Evolutionary conservation across 1,284 basidiomycete genomes (phyloP).

Genomic region (Cryptococcus sp.): DNA sequence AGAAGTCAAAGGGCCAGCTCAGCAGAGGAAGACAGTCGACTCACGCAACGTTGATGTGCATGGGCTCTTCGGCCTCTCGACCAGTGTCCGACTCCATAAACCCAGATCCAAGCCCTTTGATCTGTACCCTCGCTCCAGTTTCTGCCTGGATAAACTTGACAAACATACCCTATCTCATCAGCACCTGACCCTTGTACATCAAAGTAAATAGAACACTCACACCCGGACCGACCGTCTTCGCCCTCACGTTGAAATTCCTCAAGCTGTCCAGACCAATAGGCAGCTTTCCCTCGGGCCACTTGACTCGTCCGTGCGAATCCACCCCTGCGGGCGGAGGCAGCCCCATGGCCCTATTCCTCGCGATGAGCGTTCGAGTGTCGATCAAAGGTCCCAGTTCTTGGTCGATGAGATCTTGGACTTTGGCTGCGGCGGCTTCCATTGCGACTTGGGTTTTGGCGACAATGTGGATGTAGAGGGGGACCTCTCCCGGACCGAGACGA

Average conservation of each 20-base stretch:
- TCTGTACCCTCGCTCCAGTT: slow-evolving; percentile 94
- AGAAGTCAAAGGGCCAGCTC: too few relatives aligned
- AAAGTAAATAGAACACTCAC: slow-evolving; percentile 50
- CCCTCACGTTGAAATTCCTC: slow-evolving; percentile 93
- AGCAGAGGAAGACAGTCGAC: slow-evolving; percentile 19
- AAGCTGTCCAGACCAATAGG: slow-evolving; percentile 81
- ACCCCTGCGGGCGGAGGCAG: slow-evolving; percentile 26
- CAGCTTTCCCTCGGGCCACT: slow-evolving; percentile 94
- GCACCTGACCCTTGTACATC: not conserved
- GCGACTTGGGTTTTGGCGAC: slow-evolving; percentile 73
- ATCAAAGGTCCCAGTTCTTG: slow-evolving; percentile 83
- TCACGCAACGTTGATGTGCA: slow-evolving; percentile 91
- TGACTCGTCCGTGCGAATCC: slow-evolving; percentile 52
- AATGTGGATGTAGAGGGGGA: slow-evolving; percentile 90
- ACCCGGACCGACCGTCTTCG: slow-evolving; percentile 92
- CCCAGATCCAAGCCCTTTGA: slow-evolving; percentile 91
- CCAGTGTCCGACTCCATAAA: slow-evolving; percentile 94
- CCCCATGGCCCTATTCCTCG: slow-evolving; percentile 43
- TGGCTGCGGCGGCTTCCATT: slow-evolving; percentile 73
- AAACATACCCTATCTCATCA: slow-evolving; percentile 68
- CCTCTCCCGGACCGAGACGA: slow-evolving; percentile 85
- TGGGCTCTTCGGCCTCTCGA: slow-evolving; percentile 80
- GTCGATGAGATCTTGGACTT: slow-evolving; percentile 76
- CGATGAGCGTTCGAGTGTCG: slow-evolving; percentile 61
- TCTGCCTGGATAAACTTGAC: slow-evolving; percentile 98